Conservation (phyloP, 331 rosid species). For the Acacia concinna region DNA sequence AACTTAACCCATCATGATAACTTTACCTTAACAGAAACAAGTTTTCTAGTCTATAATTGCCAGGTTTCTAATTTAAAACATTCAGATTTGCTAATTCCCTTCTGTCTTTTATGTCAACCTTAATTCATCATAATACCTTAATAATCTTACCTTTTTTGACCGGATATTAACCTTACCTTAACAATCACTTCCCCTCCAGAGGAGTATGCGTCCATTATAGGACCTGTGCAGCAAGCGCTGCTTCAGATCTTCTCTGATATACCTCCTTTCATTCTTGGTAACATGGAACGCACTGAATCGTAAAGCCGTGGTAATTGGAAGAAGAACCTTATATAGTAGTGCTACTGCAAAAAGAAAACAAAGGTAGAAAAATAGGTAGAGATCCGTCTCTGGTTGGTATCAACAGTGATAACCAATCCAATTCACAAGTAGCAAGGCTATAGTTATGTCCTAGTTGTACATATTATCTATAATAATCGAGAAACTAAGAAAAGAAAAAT, state of each 20-base stretch:
- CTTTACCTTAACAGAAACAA: slow-evolving; percentile 42
- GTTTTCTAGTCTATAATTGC: slow-evolving; percentile 71
- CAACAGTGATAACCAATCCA: slow-evolving; percentile 41
- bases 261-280: slow-evolving; percentile 49
- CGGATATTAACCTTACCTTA: slow-evolving; percentile 58
- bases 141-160: background rate
- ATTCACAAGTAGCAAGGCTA: slow-evolving; percentile 29
- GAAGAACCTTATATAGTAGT: slow-evolving; percentile 39
- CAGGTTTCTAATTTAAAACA: slow-evolving; percentile 28
- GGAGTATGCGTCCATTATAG: slow-evolving; percentile 68
- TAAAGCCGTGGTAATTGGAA: slow-evolving; percentile 57
- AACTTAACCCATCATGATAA: background rate
- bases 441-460: background rate
- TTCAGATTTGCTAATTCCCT: slow-evolving; percentile 13
- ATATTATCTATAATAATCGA: slow-evolving; percentile 12
- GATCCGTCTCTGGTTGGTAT: slow-evolving; percentile 69
- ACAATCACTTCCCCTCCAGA: slow-evolving; percentile 74
- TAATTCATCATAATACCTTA: background rate
- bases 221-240: slow-evolving; percentile 59
- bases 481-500: slow-evolving; percentile 12
- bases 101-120: slow-evolving; percentile 39
- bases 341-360: slow-evolving; percentile 75
- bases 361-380: slow-evolving; percentile 67
- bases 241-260: slow-evolving; percentile 87
- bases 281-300: slow-evolving; percentile 34